Evolutionary conservation across 2,329 filamentous ascomycete species (phyloP), one percentile per base, ranked within the genome.

Genomic region (Sporothrix pallida): DNA sequence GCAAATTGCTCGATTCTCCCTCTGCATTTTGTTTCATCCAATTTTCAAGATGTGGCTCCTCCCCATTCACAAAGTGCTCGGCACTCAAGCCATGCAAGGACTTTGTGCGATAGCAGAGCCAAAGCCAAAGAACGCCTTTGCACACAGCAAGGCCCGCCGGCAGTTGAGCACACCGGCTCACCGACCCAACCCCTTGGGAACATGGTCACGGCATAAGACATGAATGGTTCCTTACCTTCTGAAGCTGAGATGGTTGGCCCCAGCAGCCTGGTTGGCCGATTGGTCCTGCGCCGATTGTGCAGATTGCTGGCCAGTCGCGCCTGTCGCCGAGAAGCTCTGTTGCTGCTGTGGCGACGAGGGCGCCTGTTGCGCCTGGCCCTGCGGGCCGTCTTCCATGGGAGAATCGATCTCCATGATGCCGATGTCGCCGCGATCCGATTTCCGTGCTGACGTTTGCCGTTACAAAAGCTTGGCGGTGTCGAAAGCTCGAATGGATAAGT

Each of bases 271-370:
- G 46, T 37, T 52, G 13, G 65, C 44, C 7, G 44, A 23, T 46
- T 50, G 44, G 2, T 68, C 65, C 46, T 68, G 65, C 37, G 44
- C 20, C 62, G 74, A 67, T 23, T 63, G 65, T 1, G 67, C 54
- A 4, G 56, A 20, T 46, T 63, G 72, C 10, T 69, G 20, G 12
- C 46, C 37, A 6, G 46, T 20, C 48, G 72, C 23, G 15, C 17
- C 13, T 15, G 17, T 17, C 20, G 65, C 65, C 23, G 23, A 20
- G n/a, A 58, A 62, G 31, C 56, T 65, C 13, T 44, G 10, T 31
- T 9, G 37, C 23, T 67, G 52, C 48, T 46, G 87, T 50, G 86
- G 88, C 71, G 83, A 37, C 31, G 31, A 37, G 31, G 31, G 31
- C 20, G 54, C 65, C 8, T 56, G 17, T 31, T 10, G 37, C 23